phyloP scores from a whole-genome alignment of 352 stramenopile genomes.

The Phytophthora tentaculata region DNA sequence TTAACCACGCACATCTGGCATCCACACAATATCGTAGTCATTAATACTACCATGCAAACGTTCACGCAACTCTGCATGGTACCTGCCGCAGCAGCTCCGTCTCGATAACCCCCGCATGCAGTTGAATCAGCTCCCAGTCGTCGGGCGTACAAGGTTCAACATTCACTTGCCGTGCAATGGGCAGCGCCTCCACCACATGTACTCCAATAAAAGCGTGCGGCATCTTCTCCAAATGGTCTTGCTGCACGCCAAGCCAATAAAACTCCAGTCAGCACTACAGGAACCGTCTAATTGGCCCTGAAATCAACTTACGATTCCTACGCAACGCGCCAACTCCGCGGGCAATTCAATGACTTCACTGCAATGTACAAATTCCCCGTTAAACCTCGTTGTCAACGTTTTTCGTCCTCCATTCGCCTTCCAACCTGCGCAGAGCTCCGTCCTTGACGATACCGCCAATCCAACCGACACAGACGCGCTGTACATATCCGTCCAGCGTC shows the following conservation, averaged over 20 bases:
- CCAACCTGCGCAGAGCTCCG: conserved; percentile 53
- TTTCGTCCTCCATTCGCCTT: not conserved
- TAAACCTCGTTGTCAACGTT: not conserved
- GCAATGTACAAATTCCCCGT: not conserved
- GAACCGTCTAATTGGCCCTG: not conserved
- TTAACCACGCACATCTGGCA: conserved; percentile 87
- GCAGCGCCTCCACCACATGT: conserved; percentile 74
- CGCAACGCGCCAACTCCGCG: conserved; percentile 79
- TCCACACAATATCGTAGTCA: not conserved
- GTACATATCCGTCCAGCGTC: conserved; percentile 79
- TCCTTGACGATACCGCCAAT: conserved; percentile 67
- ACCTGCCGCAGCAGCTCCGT: conserved; percentile 86
- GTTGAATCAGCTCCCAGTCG: conserved; percentile 92
- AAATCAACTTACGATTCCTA: conserved; percentile 67
- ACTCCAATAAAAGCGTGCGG: conserved; percentile 73
- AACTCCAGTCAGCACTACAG: not conserved
- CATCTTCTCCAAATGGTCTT: conserved; percentile 63
- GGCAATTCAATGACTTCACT: conserved; percentile 88
- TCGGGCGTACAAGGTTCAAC: conserved; percentile 87
- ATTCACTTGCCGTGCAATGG: conserved; percentile 74
- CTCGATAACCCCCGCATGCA: conserved; percentile 86
- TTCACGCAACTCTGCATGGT: not conserved
- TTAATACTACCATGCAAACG: conserved; percentile 6
- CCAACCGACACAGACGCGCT: conserved; percentile 76
- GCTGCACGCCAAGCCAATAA: conserved; percentile 34